These are phyloP conservation scores for Starmerella sp. DNA, from an alignment of 805 yeast genomes.

Conservation along the genomic window DNA sequence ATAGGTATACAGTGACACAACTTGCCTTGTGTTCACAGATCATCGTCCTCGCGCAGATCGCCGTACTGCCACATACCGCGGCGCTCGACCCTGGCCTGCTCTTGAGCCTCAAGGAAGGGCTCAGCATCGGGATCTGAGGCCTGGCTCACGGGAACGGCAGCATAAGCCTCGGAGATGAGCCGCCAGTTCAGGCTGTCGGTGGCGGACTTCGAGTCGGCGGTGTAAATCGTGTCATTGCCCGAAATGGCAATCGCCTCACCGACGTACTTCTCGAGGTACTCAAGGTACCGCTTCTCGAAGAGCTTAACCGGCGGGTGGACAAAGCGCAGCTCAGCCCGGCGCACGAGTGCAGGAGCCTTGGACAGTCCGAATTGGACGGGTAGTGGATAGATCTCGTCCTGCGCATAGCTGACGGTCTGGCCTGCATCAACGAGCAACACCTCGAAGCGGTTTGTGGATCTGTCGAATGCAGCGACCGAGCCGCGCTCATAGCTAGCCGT, in stretches of 20 bases:
- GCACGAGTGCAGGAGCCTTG: constrained; percentile 16
- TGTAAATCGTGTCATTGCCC: constrained; percentile 42
- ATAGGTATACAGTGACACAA: background rate
- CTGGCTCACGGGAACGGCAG: constrained; percentile 35
- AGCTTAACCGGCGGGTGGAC: constrained; percentile 50
- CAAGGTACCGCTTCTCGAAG: constrained; percentile 46
- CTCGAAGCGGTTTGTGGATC: constrained; percentile 30
- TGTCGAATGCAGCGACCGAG: background rate
- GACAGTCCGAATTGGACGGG: constrained; percentile 50
- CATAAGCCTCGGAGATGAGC: constrained; percentile 50
- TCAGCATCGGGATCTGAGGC: constrained; percentile 29
- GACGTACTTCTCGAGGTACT: constrained; percentile 45
- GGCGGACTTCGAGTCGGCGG: constrained; percentile 43
- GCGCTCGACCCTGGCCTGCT: constrained; percentile 39
- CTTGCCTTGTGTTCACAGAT: constrained; percentile 10
- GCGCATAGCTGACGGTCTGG: constrained; percentile 37
- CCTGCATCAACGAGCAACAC: constrained; percentile 58
- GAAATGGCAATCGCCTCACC: constrained; percentile 43
- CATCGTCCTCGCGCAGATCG: constrained; percentile 53
- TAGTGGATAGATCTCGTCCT: constrained; percentile 39
- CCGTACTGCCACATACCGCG: constrained; percentile 69
- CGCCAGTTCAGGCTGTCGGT: constrained; percentile 49
- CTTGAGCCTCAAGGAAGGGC: constrained; percentile 36
- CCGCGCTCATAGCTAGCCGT: constrained; percentile 46
- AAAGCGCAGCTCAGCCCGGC: constrained; percentile 34